Evolutionary conservation across 768 basidiomycete species (phyloP).

Genomic region (Podaxis carcinomalis): DNA sequence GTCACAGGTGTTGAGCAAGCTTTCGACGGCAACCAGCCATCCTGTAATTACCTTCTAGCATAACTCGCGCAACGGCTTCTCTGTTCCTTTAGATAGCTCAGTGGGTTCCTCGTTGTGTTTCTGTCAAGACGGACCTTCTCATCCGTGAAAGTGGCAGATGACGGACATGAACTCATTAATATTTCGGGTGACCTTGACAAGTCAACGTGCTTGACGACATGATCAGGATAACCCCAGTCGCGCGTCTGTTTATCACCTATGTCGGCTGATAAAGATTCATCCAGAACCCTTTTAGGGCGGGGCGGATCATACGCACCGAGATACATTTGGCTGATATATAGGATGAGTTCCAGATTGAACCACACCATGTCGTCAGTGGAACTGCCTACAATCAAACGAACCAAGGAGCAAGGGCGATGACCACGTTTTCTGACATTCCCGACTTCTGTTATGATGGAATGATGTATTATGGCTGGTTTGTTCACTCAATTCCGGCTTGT

Average conservation of each 20-base stretch:
- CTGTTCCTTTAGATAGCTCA: not conserved
- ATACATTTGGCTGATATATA: not conserved
- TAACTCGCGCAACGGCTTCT: not conserved
- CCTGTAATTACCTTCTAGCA: not conserved
- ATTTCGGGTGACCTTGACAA: not conserved
- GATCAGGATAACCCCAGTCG: not conserved
- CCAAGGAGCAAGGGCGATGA: not conserved
- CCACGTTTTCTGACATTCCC: not conserved
- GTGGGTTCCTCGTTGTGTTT: not conserved
- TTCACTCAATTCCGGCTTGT: not conserved
- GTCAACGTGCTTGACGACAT: not conserved
- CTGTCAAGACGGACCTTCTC: not conserved
- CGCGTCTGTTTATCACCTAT: not conserved
- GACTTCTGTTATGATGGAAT: not conserved
- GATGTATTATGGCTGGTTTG: not conserved
- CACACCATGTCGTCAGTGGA: not conserved
- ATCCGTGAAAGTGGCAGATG: not conserved
- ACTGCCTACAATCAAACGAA: not conserved
- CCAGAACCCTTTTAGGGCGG: not conserved
- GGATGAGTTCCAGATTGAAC: not conserved
- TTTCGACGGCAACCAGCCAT: not conserved
- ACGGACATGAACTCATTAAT: not conserved
- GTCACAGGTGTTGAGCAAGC: not conserved
- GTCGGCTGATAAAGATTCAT: not conserved
- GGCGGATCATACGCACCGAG: not conserved